phyloP scores from a whole-genome alignment of 306 rosid species.

The Sechiopsis laciniata region DNA sequence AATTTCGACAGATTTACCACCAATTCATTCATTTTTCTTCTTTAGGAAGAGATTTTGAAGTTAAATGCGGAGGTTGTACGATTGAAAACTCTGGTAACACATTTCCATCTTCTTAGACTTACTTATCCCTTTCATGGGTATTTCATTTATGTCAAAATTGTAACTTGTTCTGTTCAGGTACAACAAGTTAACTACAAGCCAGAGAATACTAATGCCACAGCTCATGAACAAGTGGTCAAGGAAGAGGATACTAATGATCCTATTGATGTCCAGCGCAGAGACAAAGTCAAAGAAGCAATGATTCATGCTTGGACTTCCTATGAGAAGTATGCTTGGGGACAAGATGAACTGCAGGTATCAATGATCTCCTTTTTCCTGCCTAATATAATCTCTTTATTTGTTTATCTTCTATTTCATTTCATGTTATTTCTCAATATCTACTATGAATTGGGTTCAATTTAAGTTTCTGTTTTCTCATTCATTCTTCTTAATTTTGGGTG shows the following conservation, averaged over 20 bases:
- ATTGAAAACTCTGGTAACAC: constrained; percentile 60
- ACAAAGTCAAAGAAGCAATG: constrained; percentile 93
- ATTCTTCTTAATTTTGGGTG: constrained; percentile 18
- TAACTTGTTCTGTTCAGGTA: constrained; percentile 40
- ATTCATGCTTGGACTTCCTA: constrained; percentile 95
- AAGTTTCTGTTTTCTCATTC: constrained; percentile 21
- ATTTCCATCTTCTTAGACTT: too few relatives aligned
- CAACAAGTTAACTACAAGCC: constrained; percentile 38
- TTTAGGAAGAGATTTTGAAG: constrained; percentile 65
- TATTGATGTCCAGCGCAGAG: constrained; percentile 57
- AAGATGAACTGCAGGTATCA: constrained; percentile 93
- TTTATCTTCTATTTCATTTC: not conserved
- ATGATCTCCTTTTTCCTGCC: not conserved
- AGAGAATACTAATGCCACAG: constrained; percentile 17
- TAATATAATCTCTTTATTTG: constrained; percentile 1
- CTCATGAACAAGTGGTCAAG: constrained; percentile 8
- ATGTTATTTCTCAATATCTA: not conserved
- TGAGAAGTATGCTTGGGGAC: constrained; percentile 94
- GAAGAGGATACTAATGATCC: constrained; percentile 68
- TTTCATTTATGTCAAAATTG: not conserved
- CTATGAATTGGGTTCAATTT: not conserved
- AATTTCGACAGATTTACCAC: too few relatives aligned
- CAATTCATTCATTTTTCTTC: constrained; percentile 23
- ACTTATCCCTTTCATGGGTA: not conserved
- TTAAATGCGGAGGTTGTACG: constrained; percentile 39